These are phyloP conservation scores for Quercus bicolor DNA, from an alignment of 306 rosid genomes.

Conservation along the genomic window DNA sequence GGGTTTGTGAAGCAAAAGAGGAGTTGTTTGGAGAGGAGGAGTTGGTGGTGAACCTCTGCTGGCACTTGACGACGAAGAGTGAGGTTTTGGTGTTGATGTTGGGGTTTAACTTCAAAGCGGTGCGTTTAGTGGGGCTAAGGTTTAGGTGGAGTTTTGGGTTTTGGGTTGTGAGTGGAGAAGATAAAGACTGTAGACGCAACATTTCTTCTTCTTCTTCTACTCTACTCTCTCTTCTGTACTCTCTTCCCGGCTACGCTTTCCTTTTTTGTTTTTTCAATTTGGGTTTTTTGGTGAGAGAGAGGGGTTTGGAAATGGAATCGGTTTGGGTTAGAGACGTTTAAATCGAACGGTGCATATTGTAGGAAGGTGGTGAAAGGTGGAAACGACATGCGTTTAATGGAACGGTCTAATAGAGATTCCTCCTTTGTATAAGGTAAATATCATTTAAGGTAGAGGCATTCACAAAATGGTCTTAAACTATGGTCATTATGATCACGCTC, in stretches of 20 bases:
- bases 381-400: not conserved
- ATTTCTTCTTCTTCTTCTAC: conserved; percentile 9
- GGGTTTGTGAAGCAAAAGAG: conserved; percentile 16
- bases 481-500: too few relatives aligned
- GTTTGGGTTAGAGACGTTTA: not conserved
- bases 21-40: conserved; percentile 16
- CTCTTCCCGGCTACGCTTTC: conserved; percentile 20
- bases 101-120: conserved; percentile 17
- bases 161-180: conserved; percentile 35
- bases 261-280: not conserved
- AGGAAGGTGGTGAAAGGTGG: not conserved
- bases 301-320: not conserved
- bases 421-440: too few relatives aligned
- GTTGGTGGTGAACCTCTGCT: conserved; percentile 23
- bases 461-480: too few relatives aligned
- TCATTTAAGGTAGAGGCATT: too few relatives aligned
- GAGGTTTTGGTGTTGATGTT: conserved; percentile 16
- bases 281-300: too few relatives aligned
- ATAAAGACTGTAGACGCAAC: conserved; percentile 43
- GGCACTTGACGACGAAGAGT: conserved; percentile 38
- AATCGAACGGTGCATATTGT: not conserved
- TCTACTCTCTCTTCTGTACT: not conserved
- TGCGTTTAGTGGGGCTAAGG: conserved; percentile 16
- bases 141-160: conserved; percentile 23
- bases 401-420: too few relatives aligned